Conservation (phyloP, 2,329 filamentous ascomycete species). For the Colletotrichum phormii region DNA sequence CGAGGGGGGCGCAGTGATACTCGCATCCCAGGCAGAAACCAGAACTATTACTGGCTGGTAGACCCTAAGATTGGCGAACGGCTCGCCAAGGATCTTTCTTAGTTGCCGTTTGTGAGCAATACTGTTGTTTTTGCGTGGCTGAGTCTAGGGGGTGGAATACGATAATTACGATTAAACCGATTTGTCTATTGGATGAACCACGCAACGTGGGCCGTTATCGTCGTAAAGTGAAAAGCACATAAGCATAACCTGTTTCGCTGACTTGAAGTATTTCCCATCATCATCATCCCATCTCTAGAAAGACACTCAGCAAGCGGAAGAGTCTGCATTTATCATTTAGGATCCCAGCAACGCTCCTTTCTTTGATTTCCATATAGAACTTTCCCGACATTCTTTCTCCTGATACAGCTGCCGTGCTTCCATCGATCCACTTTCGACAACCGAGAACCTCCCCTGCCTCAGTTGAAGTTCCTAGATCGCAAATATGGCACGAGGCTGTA, state of each 20-base stretch:
- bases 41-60: neutral
- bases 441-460: neutral
- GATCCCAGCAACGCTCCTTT: neutral
- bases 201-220: neutral
- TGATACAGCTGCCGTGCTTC: no score
- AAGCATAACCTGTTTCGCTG: slow-evolving; percentile 1
- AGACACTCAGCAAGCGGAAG: neutral
- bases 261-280: neutral
- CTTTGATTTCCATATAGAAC: no score
- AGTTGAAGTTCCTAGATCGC: no score
- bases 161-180: neutral
- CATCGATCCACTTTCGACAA: no score
- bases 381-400: no score
- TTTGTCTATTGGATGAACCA: neutral
- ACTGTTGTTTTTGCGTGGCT: neutral
- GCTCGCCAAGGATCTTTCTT: neutral
- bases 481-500: slow-evolving; percentile 20
- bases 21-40: neutral
- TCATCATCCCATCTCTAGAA: neutral
- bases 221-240: neutral
- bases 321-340: no score
- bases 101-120: neutral
- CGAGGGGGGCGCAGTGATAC: slow-evolving; percentile 22
- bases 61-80: neutral
- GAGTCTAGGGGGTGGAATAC: neutral